A percentile compares a stretch with the other conserved stretches of the same genome.
Conservation (phyloP, 257 asterid genomes). For the Nicotiana tomentosiformis region DNA sequence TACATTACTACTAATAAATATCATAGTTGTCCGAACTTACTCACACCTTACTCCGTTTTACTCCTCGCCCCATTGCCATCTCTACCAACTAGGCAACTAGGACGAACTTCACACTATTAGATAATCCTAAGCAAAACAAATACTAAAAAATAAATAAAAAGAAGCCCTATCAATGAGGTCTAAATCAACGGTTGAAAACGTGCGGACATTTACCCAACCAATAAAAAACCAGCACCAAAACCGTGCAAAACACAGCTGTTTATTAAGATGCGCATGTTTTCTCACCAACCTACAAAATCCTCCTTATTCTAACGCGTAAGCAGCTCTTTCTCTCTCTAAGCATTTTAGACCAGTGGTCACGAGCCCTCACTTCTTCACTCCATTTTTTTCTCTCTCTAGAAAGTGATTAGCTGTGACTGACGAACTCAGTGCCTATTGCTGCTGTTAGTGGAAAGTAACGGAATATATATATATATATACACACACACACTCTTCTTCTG, state of each 20-base stretch:
- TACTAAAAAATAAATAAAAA: background rate
- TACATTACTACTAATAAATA: no score
- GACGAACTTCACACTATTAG: background rate
- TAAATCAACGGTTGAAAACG: slow-evolving; percentile 2
- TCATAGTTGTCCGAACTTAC: no score
- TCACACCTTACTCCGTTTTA: background rate
- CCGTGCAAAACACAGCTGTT: no score
- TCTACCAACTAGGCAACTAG: background rate
- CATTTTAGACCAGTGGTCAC: background rate
- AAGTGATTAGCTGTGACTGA: background rate
- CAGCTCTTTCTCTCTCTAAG: background rate
- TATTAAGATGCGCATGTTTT: background rate
- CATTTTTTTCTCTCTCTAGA: background rate
- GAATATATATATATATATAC: background rate
- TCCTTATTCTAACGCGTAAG: background rate
- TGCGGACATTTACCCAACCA: background rate
- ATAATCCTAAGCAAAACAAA: background rate
- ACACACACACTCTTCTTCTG: background rate
- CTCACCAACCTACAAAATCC: background rate
- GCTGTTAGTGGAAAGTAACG: background rate
- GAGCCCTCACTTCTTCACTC: background rate
- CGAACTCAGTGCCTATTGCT: background rate
- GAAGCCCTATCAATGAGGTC: background rate
- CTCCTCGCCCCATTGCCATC: background rate
- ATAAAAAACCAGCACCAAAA: background rate